Conservation (phyloP, 1,139 yeast genomes). For the Blastobotrys indianensis region DNA sequence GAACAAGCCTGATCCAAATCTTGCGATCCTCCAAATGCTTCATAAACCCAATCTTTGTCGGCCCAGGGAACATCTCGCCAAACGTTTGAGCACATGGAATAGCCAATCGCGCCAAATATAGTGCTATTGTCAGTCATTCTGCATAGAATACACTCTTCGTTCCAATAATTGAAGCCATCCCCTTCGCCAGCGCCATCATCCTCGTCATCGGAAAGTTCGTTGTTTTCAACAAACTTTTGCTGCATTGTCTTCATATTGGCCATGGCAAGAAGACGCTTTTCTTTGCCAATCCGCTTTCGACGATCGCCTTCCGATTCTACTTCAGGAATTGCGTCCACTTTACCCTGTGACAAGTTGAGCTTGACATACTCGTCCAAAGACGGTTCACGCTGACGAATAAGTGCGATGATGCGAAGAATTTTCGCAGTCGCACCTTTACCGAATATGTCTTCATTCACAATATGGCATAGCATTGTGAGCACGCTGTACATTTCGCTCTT, state of each 20-base stretch:
- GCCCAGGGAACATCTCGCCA: slow-evolving; percentile 60
- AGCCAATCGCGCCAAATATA: slow-evolving; percentile 68
- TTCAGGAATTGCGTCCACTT: slow-evolving; percentile 8
- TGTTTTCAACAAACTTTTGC: slow-evolving; percentile 54
- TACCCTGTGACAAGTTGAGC: slow-evolving; percentile 1
- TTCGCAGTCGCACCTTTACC: slow-evolving; percentile 10
- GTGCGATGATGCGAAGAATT: slow-evolving; percentile 16
- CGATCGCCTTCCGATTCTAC: slow-evolving; percentile 46
- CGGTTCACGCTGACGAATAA: slow-evolving; percentile 14
- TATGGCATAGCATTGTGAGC: slow-evolving; percentile 10
- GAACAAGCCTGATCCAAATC: slow-evolving; percentile 41
- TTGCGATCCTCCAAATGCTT: slow-evolving; percentile 51
- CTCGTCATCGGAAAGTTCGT: slow-evolving; percentile 25
- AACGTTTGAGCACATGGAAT: slow-evolving; percentile 54
- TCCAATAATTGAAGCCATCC: slow-evolving; percentile 64
- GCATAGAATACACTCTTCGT: slow-evolving; percentile 78
- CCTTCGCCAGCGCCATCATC: slow-evolving; percentile 24
- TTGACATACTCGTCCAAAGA: slow-evolving; percentile 5
- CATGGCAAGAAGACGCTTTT: slow-evolving; percentile 65
- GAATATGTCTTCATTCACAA: slow-evolving; percentile 10
- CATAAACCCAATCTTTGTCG: slow-evolving; percentile 59
- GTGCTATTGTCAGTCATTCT: slow-evolving; percentile 73
- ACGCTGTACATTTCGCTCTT: slow-evolving; percentile 10
- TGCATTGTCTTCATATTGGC: slow-evolving; percentile 73
- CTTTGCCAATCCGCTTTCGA: slow-evolving; percentile 64